phyloP scores from a whole-genome alignment of 2,329 filamentous ascomycete species.

The Penicillium brevicompactum region DNA sequence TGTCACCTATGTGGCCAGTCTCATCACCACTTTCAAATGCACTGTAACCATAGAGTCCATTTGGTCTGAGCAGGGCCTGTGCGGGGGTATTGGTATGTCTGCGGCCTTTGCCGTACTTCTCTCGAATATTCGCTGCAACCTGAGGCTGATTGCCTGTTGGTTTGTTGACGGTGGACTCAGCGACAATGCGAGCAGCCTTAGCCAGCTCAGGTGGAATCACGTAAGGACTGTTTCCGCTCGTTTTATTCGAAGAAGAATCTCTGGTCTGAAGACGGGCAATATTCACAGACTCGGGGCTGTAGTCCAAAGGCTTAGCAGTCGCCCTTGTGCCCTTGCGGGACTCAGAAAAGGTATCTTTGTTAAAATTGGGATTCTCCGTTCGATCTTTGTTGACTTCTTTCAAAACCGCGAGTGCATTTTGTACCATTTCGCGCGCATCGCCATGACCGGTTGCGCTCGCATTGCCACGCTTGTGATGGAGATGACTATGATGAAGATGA shows the following conservation, averaged over 20 bases:
- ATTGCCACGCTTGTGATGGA: background rate
- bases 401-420: background rate
- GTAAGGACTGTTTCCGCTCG: slow-evolving; percentile 5
- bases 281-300: background rate
- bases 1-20: background rate
- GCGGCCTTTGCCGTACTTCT: background rate
- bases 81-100: background rate
- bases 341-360: background rate
- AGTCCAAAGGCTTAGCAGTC: background rate
- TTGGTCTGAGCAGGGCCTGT: background rate
- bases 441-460: background rate
- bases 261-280: background rate
- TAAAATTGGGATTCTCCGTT: background rate
- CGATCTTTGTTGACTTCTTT: background rate
- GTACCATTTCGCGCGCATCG: background rate
- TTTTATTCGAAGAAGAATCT: background rate
- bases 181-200: slow-evolving; percentile 15
- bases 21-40: background rate
- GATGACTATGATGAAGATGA: background rate
- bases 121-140: background rate
- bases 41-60: background rate
- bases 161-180: slow-evolving; percentile 4
- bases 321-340: background rate
- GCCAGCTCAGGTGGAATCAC: slow-evolving; percentile 9
- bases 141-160: background rate